Base-by-base conservation (phyloP, 2,329 filamentous ascomycete species). In the Fusarium begoniae region DNA sequence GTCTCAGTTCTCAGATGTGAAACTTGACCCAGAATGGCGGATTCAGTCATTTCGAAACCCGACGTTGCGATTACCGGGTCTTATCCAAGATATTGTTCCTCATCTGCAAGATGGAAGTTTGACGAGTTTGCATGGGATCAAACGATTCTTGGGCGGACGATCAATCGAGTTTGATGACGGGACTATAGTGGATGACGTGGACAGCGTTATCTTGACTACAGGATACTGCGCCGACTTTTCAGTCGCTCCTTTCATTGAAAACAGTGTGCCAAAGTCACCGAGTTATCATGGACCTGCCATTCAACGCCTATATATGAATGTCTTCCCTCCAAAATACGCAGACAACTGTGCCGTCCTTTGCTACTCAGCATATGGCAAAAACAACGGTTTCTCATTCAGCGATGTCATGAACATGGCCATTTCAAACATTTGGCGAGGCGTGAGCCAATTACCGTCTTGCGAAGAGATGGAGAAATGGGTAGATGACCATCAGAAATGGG, bases 391-490 rank as follows among this genome's bases (percentile, higher is more conserved):
- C 6, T 73, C 70, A 4, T 73, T 73, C 8, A 73, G 70, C 45
- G 70, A 73, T 2, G 70, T 73, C 2, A 73, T 73, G 55, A 73
- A 69, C n/a, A 73, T 73, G 55, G 70, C 70, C 0, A 73, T 73
- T 0, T 73, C 70, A 0, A 73, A 73, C 14, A 43, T 70, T 11
- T 73, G 70, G 70, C 70, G 70, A 0, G 70, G 70, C 5, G 55
- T 66, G 6, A 73, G 70, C 15, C 8, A 48, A 8, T 1, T 73
- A 1, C 70, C 70, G 0, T 5, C 55, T 0, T 43, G 61, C 5
- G 0, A 45, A 1, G 55, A 61, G 2, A 73, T 73, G 70, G 70
- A 73, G n/a, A 10, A 66, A 58, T 73, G 70, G 70, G 45, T 73
- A 2, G 59, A 73, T 6, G 12, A 56, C 5, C 70, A 73, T 17